Base-by-base conservation (phyloP, 106 monocot species). In the Ottelia alismoides region DNA sequence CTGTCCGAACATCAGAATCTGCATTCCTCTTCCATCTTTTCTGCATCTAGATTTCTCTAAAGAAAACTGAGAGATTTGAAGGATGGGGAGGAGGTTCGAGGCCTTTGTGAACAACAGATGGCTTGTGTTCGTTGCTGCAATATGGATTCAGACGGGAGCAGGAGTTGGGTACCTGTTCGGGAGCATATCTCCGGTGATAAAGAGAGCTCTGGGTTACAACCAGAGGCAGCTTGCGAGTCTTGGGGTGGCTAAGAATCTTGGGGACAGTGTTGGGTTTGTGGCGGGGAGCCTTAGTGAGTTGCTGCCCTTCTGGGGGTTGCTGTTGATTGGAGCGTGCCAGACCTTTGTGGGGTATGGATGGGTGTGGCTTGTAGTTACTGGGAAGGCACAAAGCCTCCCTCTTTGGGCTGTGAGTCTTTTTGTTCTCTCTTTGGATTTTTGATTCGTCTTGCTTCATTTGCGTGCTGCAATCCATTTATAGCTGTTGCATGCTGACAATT, bases 151-250 rank as follows among this genome's bases (percentile, higher is more conserved):
- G 30, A 66, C 80, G 2, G 62, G 53, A 3, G 80, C 68, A 6
- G 80, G 80, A 10, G 55, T 80, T 30, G 80, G 85, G 1, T 85
- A 85, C 47, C 31, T 85, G 28, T 85, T 70, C 31, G 84, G 84
- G 6, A 85, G 84, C 69, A 35, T 85, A 14, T 85, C 84, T 11
- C 78, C 84, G 7, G 61, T 70, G 29, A 75, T 84, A 17, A 84
- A 84, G 69, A 55, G 53, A 26, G 56, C 75, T 2, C 26, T 85
- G 60, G 57, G 66, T n/a, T 85, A 85, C 48, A 85, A 79, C 59
- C 84, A 85, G 72, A 57, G 79, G 1, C 79, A 85, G 55, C 40
- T 79, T 22, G 84, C 84, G 0, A 56, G 65, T 20, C 65, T 79
- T 14, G 84, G 79, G 0, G 63, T 84, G 11, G 79, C 79, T 30